Percentiles rank a stretch among this genome's conserved stretches.
Evolutionary conservation across 2,329 filamentous ascomycete species (phyloP).

Genomic region (Scorias spongiosa): DNA sequence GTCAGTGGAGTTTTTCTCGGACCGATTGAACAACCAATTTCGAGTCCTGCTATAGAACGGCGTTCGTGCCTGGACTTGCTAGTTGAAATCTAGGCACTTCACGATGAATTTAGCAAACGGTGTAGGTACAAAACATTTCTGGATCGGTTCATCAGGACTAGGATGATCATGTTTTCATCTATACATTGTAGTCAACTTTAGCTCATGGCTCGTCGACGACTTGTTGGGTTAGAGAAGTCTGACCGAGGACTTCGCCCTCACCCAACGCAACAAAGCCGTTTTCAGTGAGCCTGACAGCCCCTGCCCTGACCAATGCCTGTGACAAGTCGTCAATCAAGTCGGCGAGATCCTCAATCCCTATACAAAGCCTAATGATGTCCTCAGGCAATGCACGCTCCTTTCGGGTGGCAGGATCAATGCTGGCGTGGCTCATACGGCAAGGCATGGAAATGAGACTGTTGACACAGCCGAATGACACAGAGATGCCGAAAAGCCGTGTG

Average conservation of each 20-base stretch:
- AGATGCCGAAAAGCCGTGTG: slow-evolving; percentile 83
- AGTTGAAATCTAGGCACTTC: no score
- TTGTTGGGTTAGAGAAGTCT: slow-evolving; percentile 15
- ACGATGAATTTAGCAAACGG: no score
- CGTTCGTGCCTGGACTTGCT: no score
- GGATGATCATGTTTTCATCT: no score
- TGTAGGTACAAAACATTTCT: no score
- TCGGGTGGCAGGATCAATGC: slow-evolving; percentile 89
- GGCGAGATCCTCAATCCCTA: slow-evolving; percentile 85
- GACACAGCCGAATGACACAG: slow-evolving; percentile 93
- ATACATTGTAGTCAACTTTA: background rate
- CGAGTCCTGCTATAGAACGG: no score
- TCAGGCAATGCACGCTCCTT: slow-evolving; percentile 84
- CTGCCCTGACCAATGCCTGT: slow-evolving; percentile 83
- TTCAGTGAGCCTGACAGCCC: slow-evolving; percentile 72
- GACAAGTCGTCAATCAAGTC: slow-evolving; percentile 89
- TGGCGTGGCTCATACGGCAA: slow-evolving; percentile 98
- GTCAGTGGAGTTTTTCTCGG: no score
- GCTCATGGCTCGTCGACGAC: slow-evolving; percentile 21
- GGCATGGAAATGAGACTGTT: slow-evolving; percentile 99
- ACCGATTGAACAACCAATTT: no score
- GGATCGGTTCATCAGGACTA: no score
- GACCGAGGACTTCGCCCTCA: slow-evolving; percentile 12
- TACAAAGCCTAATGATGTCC: slow-evolving; percentile 87
- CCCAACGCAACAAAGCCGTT: slow-evolving; percentile 59